Evolutionary conservation across 805 yeast genomes (phyloP).

Genomic region (Yarrowia sp.): DNA sequence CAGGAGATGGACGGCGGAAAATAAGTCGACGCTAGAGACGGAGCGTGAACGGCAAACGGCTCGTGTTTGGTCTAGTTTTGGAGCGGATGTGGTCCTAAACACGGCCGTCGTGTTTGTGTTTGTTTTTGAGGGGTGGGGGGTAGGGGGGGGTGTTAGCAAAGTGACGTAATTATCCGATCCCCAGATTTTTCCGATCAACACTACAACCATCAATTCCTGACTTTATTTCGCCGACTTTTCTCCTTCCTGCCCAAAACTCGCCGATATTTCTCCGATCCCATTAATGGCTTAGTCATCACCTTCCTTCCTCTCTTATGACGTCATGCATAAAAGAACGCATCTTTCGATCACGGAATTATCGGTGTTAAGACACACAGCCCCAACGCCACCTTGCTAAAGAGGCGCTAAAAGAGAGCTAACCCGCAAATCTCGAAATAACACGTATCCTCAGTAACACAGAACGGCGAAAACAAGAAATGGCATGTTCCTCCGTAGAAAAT

Average conservation of each 20-base stretch:
- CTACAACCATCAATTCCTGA: no score
- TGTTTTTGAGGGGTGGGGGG: no score
- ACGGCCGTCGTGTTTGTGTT: no score
- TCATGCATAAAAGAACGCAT: conserved; percentile 9
- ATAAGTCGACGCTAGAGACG: no score
- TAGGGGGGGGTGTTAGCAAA: no score
- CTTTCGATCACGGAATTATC: conserved; percentile 3
- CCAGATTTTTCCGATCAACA: not conserved
- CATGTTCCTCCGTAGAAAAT: not conserved
- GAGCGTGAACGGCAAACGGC: not conserved
- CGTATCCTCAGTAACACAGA: not conserved
- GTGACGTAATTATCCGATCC: not conserved
- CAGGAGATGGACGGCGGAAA: not conserved
- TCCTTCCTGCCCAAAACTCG: not conserved
- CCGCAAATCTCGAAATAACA: not conserved
- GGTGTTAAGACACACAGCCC: conserved; percentile 7
- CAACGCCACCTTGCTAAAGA: not conserved
- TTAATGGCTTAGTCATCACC: no score
- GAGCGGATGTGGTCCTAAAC: no score
- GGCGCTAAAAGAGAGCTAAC: not conserved
- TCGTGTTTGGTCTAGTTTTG: not conserved
- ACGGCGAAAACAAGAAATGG: no score
- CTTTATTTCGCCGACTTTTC: not conserved
- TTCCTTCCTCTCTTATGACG: not conserved
- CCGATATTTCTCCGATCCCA: not conserved